Conservation (phyloP, 2,329 filamentous ascomycete genomes). For the Trichoderma polysporum region DNA sequence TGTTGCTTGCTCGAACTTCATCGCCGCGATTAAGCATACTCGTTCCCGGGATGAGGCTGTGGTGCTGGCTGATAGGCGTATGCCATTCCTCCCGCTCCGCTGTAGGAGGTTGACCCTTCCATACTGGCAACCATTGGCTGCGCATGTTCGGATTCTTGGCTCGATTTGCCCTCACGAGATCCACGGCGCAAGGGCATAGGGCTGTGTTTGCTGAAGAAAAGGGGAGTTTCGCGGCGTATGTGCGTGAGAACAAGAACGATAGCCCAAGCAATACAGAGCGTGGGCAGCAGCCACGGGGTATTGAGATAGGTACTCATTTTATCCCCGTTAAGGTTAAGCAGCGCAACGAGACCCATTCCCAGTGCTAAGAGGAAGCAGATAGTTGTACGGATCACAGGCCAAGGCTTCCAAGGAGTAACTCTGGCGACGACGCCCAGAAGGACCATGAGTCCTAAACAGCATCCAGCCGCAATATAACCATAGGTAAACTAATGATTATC, state of each 20-base stretch:
- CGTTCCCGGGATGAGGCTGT: neutral
- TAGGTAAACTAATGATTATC: conserved; percentile 34
- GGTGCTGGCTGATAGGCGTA: neutral
- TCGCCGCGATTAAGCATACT: neutral
- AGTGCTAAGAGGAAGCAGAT: conserved; percentile 34
- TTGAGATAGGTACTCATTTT: conserved; percentile 26
- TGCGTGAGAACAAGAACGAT: conserved; percentile 36
- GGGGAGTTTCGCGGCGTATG: conserved; percentile 25
- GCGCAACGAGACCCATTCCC: conserved; percentile 30
- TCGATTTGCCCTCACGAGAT: neutral
- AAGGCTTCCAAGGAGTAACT: conserved; percentile 33
- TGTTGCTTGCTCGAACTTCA: no score
- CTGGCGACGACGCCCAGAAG: conserved; percentile 34
- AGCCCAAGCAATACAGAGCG: conserved; percentile 37
- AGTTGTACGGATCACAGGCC: conserved; percentile 33
- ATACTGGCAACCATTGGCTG: conserved; percentile 10
- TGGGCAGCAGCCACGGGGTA: conserved; percentile 36
- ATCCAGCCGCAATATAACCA: conserved; percentile 35
- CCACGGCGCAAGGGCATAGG: neutral
- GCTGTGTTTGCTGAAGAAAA: conserved; percentile 14
- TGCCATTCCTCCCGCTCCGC: neutral
- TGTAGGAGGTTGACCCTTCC: neutral
- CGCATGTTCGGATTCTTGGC: neutral
- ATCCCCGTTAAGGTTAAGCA: conserved; percentile 28
- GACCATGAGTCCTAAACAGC: conserved; percentile 35